Conservation (phyloP, 352 stramenopile genomes). For the Phytopythium sindhum region DNA sequence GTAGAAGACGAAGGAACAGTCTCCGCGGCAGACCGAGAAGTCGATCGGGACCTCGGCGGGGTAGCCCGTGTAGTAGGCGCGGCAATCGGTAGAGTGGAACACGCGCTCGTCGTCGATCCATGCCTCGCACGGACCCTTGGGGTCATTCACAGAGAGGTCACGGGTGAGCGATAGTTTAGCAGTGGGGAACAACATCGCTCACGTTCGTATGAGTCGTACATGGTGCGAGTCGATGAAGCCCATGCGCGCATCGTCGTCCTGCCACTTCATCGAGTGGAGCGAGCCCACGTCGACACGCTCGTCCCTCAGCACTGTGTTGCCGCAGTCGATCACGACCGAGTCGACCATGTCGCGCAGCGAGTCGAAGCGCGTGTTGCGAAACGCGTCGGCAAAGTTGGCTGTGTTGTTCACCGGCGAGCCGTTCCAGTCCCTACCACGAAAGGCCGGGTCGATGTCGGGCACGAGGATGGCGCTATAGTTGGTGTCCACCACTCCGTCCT, state of each 20-base stretch:
- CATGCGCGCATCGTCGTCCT: slow-evolving; percentile 37
- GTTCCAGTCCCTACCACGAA: slow-evolving; percentile 26
- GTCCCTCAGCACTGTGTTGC: slow-evolving; percentile 13
- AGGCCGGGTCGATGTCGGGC: slow-evolving; percentile 19
- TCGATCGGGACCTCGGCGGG: slow-evolving; percentile 51
- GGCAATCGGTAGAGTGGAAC: slow-evolving; percentile 39
- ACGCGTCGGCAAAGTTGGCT: slow-evolving; percentile 23
- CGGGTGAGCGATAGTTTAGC: too few relatives aligned
- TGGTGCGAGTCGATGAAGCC: slow-evolving; percentile 46
- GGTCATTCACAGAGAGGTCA: too few relatives aligned
- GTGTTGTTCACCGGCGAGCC: slow-evolving; percentile 22
- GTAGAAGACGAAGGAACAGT: slow-evolving; percentile 58
- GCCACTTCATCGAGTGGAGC: slow-evolving; percentile 37
- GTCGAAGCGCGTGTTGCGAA: slow-evolving; percentile 27
- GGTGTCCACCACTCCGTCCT: slow-evolving; percentile 19
- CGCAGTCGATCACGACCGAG: slow-evolving; percentile 20
- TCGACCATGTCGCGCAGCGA: slow-evolving; percentile 36
- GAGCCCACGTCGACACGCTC: slow-evolving; percentile 29
- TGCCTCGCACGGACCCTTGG: slow-evolving; percentile 38
- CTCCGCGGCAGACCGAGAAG: slow-evolving; percentile 41
- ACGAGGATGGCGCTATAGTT: slow-evolving; percentile 23
- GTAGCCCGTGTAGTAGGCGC: slow-evolving; percentile 27
- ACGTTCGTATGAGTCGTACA: background rate
- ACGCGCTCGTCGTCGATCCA: slow-evolving; percentile 42
- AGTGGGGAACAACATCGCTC: background rate